Percentiles rank a stretch among this genome's conserved stretches.
Evolutionary conservation across 2,329 filamentous ascomycete species (phyloP).

Genomic region (Periconia macrospinosa): DNA sequence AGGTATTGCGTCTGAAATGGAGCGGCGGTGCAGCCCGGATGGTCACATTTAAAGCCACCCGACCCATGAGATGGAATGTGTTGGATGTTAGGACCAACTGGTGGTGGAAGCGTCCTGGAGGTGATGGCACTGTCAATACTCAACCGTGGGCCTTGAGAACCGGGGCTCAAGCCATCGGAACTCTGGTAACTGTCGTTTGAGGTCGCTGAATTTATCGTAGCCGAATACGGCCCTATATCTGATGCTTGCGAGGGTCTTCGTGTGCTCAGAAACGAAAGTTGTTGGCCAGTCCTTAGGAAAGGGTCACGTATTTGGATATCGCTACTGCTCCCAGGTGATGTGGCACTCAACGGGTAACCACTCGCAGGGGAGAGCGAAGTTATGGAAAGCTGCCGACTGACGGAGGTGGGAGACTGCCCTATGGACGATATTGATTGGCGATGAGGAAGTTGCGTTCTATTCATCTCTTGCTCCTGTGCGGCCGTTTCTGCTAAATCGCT

Average conservation of each 20-base stretch:
- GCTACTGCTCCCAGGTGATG: slow-evolving; percentile 35
- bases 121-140: slow-evolving; percentile 34
- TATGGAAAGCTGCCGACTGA: slow-evolving; percentile 35
- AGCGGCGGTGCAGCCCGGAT: slow-evolving; percentile 67
- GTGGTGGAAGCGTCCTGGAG: slow-evolving; percentile 35
- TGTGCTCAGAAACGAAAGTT: slow-evolving; percentile 29
- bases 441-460: slow-evolving; percentile 31
- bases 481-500: slow-evolving; percentile 39
- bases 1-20: slow-evolving; percentile 79
- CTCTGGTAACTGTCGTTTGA: slow-evolving; percentile 39
- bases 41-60: slow-evolving; percentile 55
- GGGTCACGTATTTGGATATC: slow-evolving; percentile 31
- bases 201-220: slow-evolving; percentile 33
- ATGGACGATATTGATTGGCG: slow-evolving; percentile 41
- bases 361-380: slow-evolving; percentile 35
- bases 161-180: slow-evolving; percentile 39
- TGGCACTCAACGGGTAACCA: slow-evolving; percentile 34
- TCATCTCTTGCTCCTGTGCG: slow-evolving; percentile 32
- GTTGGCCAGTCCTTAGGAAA: slow-evolving; percentile 34
- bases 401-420: slow-evolving; percentile 39
- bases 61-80: slow-evolving; percentile 30
- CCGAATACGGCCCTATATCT: slow-evolving; percentile 36
- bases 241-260: slow-evolving; percentile 42
- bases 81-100: slow-evolving; percentile 31
- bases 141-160: slow-evolving; percentile 29